Conservation (phyloP, 148 eudicot genomes). For the Polygonum maritimum region DNA sequence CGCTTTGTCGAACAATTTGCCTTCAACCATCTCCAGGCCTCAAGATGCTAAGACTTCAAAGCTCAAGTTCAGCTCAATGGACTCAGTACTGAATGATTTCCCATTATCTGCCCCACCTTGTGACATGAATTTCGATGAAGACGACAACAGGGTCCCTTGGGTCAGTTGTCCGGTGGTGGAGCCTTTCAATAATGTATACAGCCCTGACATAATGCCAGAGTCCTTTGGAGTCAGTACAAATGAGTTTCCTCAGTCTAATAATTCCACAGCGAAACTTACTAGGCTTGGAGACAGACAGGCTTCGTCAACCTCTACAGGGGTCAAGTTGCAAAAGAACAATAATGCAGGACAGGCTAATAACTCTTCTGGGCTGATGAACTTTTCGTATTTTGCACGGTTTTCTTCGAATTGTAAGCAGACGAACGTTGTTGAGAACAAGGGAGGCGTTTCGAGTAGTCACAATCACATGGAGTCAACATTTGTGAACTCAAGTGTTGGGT, state of each 20-base stretch:
- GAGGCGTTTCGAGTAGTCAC: conserved; percentile 15
- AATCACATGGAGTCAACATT: conserved; percentile 20
- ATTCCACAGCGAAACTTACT: conserved; percentile 11
- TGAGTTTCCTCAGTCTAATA: conserved; percentile 13
- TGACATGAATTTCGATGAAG: conserved; percentile 41
- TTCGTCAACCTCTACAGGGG: conserved; percentile 20
- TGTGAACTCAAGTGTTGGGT: conserved; percentile 19
- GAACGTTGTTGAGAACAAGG: conserved; percentile 21
- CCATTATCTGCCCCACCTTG: conserved; percentile 37
- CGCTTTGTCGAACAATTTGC: conserved; percentile 29
- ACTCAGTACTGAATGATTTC: conserved; percentile 31
- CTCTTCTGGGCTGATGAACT: conserved; percentile 47
- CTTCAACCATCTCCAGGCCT: conserved; percentile 21
- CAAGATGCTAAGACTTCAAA: conserved; percentile 30
- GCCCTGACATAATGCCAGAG: conserved; percentile 59
- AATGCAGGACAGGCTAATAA: conserved; percentile 30
- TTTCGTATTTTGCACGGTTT: conserved; percentile 60
- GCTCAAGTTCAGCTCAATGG: conserved; percentile 34
- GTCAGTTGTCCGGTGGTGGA: conserved; percentile 48
- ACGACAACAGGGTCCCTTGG: conserved; percentile 67
- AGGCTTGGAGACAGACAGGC: conserved; percentile 28
- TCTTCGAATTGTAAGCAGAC: conserved; percentile 27
- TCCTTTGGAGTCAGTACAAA: conserved; percentile 53
- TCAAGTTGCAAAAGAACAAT: conserved; percentile 36
- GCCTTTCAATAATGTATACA: conserved; percentile 37